phyloP scores from a whole-genome alignment of 2,329 filamentous ascomycete genomes.

The Fonsecaea multimorphosa region DNA sequence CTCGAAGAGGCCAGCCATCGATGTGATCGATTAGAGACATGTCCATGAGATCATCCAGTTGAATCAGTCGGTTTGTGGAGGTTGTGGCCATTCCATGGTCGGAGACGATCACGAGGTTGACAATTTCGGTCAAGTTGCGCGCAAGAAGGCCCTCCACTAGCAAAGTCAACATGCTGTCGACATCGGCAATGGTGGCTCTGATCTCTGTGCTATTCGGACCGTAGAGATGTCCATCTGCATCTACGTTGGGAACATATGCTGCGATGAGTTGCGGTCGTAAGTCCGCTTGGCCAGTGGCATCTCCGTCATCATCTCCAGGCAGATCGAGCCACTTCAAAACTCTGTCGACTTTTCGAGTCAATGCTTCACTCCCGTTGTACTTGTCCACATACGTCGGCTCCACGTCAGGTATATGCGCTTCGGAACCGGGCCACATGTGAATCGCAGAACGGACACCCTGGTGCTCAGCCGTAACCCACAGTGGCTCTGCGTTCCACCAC shows the following conservation, averaged over 20 bases:
- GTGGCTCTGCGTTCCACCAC: constrained; percentile 94
- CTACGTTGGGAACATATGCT: constrained; percentile 92
- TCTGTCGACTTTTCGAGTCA: constrained; percentile 76
- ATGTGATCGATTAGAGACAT: constrained; percentile 76
- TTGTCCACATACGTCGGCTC: constrained; percentile 83
- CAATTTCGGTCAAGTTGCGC: constrained; percentile 84
- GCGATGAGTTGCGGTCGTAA: constrained; percentile 88
- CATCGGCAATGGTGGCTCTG: constrained; percentile 73
- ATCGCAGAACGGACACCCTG: constrained; percentile 79
- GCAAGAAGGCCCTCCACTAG: constrained; percentile 77
- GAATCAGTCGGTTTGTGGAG: constrained; percentile 76
- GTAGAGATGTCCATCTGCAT: constrained; percentile 82
- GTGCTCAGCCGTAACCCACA: constrained; percentile 91
- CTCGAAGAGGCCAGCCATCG: constrained; percentile 93
- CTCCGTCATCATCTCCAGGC: constrained; percentile 70
- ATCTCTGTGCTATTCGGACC: constrained; percentile 97
- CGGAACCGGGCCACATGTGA: constrained; percentile 98
- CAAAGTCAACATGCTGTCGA: constrained; percentile 79
- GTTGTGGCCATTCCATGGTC: constrained; percentile 99
- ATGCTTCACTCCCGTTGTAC: constrained; percentile 77
- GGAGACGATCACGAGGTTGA: constrained; percentile 95
- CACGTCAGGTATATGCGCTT: constrained; percentile 77
- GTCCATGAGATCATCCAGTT: constrained; percentile 88
- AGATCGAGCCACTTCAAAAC: constrained; percentile 84
- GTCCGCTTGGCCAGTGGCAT: constrained; percentile 54